phyloP scores from a whole-genome alignment of 2,329 filamentous ascomycete species.

The Xylariaceae sp. region DNA sequence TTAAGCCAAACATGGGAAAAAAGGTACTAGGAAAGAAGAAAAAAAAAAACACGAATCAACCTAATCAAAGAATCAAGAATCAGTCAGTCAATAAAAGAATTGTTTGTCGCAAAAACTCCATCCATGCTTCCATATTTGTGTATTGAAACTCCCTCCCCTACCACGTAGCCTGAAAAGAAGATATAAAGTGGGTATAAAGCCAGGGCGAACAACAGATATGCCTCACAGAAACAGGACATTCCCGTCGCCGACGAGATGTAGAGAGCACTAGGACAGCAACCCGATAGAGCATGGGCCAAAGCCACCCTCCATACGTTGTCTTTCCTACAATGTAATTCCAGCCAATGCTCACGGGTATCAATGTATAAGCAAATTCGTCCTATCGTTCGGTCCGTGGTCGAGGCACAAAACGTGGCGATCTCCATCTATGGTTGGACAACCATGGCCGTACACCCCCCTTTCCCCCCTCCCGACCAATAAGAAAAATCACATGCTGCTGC shows the following conservation, averaged over 20 bases:
- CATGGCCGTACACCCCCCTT: background rate
- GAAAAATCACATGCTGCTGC: background rate
- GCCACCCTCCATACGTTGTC: background rate
- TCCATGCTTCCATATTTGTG: conserved; percentile 20
- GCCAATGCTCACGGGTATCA: conserved; percentile 5
- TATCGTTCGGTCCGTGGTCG: background rate
- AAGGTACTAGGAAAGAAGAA: background rate
- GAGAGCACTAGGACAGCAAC: background rate
- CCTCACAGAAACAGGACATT: conserved; percentile 12
- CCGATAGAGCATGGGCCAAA: background rate
- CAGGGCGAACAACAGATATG: conserved; percentile 16
- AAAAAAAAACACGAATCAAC: background rate
- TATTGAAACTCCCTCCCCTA: conserved; percentile 14
- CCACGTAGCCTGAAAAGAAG: conserved; percentile 10
- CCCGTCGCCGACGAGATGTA: conserved; percentile 5
- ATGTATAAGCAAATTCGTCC: conserved; percentile 2
- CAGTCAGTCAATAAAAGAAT: background rate
- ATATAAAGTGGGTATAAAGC: conserved; percentile 17
- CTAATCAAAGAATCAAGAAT: background rate
- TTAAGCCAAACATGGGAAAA: background rate
- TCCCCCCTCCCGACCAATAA: background rate
- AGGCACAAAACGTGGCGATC: background rate
- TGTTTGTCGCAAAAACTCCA: conserved; percentile 14
- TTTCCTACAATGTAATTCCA: conserved; percentile 1
- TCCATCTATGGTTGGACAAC: background rate